Conservation (phyloP, 371 early-diverging fungal species). For the Saksenaea vasiformis region DNA sequence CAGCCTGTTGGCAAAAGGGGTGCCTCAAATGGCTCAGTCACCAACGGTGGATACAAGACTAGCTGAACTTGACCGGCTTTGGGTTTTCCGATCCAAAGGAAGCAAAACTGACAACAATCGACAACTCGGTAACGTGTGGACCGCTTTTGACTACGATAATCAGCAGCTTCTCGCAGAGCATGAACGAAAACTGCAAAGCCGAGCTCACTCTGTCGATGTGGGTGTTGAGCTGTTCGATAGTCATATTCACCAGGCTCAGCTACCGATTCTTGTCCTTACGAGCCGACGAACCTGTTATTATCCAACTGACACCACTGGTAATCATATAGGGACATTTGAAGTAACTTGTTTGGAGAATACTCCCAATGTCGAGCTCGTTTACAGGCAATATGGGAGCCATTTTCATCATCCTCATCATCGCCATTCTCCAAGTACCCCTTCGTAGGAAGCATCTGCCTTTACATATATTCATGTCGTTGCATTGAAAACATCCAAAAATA, state of each 20-base stretch:
- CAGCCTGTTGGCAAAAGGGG: neutral
- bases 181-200: neutral
- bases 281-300: constrained; percentile 23
- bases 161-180: constrained; percentile 21
- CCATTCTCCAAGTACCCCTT: neutral
- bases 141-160: constrained; percentile 34
- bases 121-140: constrained; percentile 21
- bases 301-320: constrained; percentile 15
- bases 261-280: constrained; percentile 28
- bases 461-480: neutral
- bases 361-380: constrained; percentile 15
- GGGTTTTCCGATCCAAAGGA: constrained; percentile 27
- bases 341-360: constrained; percentile 20
- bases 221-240: constrained; percentile 34
- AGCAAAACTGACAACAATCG: neutral
- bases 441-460: neutral
- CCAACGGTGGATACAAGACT: constrained; percentile 12
- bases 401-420: neutral
- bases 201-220: constrained; percentile 3
- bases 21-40: neutral
- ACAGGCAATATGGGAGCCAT: constrained; percentile 8
- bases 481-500: neutral
- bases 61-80: constrained; percentile 24
- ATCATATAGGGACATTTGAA: constrained; percentile 19
- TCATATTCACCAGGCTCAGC: constrained; percentile 29